These are phyloP conservation scores for Annona squamosa DNA, from an alignment of 164 flowering plant genomes.

Conservation along the genomic window DNA sequence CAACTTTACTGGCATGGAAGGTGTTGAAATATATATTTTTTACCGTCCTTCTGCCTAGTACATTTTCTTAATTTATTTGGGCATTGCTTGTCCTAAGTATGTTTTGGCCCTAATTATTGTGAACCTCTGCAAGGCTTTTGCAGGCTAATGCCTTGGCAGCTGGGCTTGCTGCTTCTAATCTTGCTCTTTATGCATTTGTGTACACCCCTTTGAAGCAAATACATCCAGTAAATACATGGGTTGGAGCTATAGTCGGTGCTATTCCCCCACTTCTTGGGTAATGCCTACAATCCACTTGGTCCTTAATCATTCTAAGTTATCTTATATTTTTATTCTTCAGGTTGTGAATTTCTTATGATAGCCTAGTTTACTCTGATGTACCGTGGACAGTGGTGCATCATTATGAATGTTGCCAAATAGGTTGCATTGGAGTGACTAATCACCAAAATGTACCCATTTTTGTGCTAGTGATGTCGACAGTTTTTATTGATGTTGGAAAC, in stretches of 20 bases:
- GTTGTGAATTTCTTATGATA: background rate
- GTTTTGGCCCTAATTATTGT: constrained; percentile 27
- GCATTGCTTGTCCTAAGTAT: constrained; percentile 5
- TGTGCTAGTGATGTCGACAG: background rate
- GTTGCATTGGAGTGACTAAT: too few species aligned
- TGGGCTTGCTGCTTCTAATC: constrained; percentile 90
- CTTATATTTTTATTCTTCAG: background rate
- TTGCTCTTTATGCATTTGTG: constrained; percentile 79
- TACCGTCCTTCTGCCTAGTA: background rate
- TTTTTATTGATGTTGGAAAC: background rate
- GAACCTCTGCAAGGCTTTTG: constrained; percentile 53
- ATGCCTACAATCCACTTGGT: constrained; percentile 3
- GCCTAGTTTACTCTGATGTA: background rate
- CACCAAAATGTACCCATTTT: too few species aligned
- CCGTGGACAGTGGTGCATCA: too few species aligned
- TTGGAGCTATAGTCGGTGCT: constrained; percentile 98
- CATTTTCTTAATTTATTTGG: background rate
- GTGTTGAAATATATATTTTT: constrained; percentile 29
- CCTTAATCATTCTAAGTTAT: background rate
- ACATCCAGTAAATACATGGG: constrained; percentile 96
- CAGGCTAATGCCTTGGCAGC: constrained; percentile 94
- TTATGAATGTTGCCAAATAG: too few species aligned
- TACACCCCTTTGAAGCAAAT: constrained; percentile 96
- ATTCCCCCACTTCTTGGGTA: constrained; percentile 98
- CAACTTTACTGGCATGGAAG: constrained; percentile 74